Base-by-base conservation (phyloP, 2,329 filamentous ascomycete species). In the Aspergillus brunneoviolaceus region DNA sequence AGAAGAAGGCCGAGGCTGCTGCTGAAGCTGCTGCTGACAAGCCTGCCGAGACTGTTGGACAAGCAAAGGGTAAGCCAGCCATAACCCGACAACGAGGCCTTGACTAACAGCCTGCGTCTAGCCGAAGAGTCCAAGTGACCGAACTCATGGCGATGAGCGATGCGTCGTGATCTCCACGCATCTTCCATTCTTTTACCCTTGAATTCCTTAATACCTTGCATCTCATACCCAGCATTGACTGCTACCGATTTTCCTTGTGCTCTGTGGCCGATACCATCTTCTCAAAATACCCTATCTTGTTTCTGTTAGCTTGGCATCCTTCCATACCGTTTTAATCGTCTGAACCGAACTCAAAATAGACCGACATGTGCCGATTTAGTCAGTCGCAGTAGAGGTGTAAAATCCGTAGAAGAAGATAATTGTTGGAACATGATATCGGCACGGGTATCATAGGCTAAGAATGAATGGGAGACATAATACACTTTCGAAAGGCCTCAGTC, bases 201-300 rank as follows among this genome's bases (percentile, higher is more conserved):
- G 45, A 25, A 33, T 51, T 49, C 31, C 42, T 39, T 59, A 57
- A 61, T 63, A 61, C 49, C 59, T 49, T 56, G 51, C 56, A 54
- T 57, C 47, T 62, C 60, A 64, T 65, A 65, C 60, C 57, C 59
- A 58, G 57, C 64, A 59, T 59, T 51, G 50, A 60, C 25, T 58
- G 53, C 53, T 49, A 45, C 42, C 48, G 53, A 49, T 61, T 56
- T 56, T 49, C 55, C 33, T 60, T 61, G 45, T 57, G 55, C 57
- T 56, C 29, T 61, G 48, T 49, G 49, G 42, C 42, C 45, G 56
- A 54, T 49, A 50, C 58, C 59, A 39, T 45, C 54, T 60, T 49
- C 51, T 57, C 42, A 55, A 60, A 63, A 66, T 67, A 67, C 65
- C 64, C 65, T 64, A 49, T 59, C 48, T 51, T 63, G 48, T 57